Base-by-base conservation (phyloP, 1,139 yeast species). In the Scheffersomyces insectosa region DNA sequence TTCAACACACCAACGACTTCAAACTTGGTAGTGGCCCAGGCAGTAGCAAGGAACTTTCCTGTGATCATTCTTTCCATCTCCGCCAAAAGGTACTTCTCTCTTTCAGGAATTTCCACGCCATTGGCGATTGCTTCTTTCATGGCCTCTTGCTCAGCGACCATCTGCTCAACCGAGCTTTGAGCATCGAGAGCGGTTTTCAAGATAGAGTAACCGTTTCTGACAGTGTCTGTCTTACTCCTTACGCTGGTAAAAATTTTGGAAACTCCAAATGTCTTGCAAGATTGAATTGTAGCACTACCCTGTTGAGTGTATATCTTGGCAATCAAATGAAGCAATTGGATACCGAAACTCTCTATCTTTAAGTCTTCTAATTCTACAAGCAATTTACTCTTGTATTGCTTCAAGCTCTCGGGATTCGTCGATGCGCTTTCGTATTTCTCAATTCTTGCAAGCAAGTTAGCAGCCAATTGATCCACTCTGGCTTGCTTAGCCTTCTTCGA, bases 11-110 rank as follows among this genome's bases (percentile, higher is more conserved):
- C 79, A 38, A 84, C 82, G 38, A 85, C 82, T 63, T 86, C 95
- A 57, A 80, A 85, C 55, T 83, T 85, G 12, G 89, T 82, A 34
- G 87, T 75, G 1, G 85, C 87, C 95, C 95, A 86, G 16, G 88
- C 89, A 8, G 88, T 83, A 13, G 85, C 86, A 43, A 86, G 72
- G 41, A 86, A 74, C 60, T 86, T 85, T 25, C 95, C 93, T 3
- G 86, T 83, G 63, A 85, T 77, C 30, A 77, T 66, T 42, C 85
- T 72, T 57, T 85, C 89, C 57, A 79, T 76, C 56, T 83, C 85
- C 5, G 80, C 84, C 50, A 78, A 79, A 56, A 79, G 76, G 45
- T 69, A 68, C 38, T 68, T 68, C 50, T 80, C 85, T 48, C 70
- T 69, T 11, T 62, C 67, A 1, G 76, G 57, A 16, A 70, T 52